Percentiles rank a stretch among this genome's conserved stretches.
Conservation (phyloP, 176 grass and related monocot genomes). For the Oryza glaberrima region DNA sequence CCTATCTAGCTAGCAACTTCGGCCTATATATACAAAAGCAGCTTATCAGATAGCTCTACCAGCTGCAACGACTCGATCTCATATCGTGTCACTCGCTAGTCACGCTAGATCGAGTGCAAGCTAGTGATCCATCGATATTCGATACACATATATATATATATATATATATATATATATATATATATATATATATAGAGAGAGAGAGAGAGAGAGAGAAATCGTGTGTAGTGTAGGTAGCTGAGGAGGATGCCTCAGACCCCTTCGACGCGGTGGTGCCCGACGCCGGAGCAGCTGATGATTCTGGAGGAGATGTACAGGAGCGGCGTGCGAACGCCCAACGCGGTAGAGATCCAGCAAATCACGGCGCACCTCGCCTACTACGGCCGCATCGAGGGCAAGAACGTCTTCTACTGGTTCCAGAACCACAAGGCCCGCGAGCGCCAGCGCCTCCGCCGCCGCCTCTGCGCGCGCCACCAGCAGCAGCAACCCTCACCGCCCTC, state of each 20-base stretch:
- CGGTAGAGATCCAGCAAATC: slow-evolving; percentile 85
- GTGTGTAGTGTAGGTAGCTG: neutral
- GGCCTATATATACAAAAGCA: too few species aligned
- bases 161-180: too few species aligned
- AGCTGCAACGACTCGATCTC: too few species aligned
- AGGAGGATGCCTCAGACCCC: slow-evolving; percentile 82
- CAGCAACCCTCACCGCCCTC: slow-evolving; percentile 6
- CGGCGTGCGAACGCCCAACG: slow-evolving; percentile 77
- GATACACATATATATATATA: too few species aligned
- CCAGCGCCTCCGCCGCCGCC: slow-evolving; percentile 70
- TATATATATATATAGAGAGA: too few species aligned
- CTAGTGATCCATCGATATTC: too few species aligned
- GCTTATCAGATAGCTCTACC: too few species aligned
- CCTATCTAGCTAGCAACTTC: too few species aligned
- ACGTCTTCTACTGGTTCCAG: slow-evolving; percentile 98
- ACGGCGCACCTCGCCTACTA: slow-evolving; percentile 83
- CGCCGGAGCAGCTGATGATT: slow-evolving; percentile 86
- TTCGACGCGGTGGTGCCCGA: slow-evolving; percentile 85
- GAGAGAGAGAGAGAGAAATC: too few species aligned
- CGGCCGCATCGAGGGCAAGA: slow-evolving; percentile 91
- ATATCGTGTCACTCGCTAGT: too few species aligned
- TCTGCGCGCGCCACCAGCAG: slow-evolving; percentile 69
- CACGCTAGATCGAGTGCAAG: too few species aligned
- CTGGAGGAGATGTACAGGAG: slow-evolving; percentile 90
- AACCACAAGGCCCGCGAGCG: slow-evolving; percentile 92